Evolutionary conservation across 2,329 filamentous ascomycete genomes (phyloP), one percentile per base, ranked within the genome.

Genomic region (Pseudocercospora cruenta): DNA sequence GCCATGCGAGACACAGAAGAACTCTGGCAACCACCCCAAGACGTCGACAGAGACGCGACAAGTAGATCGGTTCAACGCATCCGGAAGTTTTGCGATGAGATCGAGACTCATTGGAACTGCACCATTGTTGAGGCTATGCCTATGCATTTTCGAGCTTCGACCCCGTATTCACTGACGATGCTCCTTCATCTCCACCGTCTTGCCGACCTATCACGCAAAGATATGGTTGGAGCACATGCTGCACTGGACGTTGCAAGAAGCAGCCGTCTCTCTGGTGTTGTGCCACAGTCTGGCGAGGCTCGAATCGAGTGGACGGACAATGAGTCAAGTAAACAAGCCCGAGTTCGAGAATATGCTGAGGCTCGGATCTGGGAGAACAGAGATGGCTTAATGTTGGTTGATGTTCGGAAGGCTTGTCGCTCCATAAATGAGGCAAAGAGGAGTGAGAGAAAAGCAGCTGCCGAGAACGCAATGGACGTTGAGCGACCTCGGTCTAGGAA

Each of bases 91-190:
- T 16, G 24, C 28, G 4, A 28, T 4, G 31, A 57, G 26, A 58
- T 59, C 43, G 55, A 59, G 55, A 53, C 16, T 16, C 10, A 47
- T 14, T 67, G 64, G 64, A 21, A n/a, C 12, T 55, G 53, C n/a
- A 51, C 57, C 4, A 26, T 60, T 0, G 28, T 33, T 10, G 36
- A 51, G 0, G 58, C 54, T 1, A 62, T 67, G 16, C 62, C 65
- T 12, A 19, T 31, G 10, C 61, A 64, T 31, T n/a, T 67, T 5
- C 49, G 61, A 21, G n/a, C 3, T 28, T 39, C 36, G 14, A 67
- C 65, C 8, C 65, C 65, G 14, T 67, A 65, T 31, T 67, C 65
- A 2, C 53, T 65, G 6, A 58, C 63, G n/a, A 54, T 65, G 58
- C 22, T 64, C n/a, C 16, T 26, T 10, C 24, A 49, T 1, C 49